Base-by-base conservation (phyloP, 1,284 basidiomycete genomes). In the Polyporus tsugae region DNA sequence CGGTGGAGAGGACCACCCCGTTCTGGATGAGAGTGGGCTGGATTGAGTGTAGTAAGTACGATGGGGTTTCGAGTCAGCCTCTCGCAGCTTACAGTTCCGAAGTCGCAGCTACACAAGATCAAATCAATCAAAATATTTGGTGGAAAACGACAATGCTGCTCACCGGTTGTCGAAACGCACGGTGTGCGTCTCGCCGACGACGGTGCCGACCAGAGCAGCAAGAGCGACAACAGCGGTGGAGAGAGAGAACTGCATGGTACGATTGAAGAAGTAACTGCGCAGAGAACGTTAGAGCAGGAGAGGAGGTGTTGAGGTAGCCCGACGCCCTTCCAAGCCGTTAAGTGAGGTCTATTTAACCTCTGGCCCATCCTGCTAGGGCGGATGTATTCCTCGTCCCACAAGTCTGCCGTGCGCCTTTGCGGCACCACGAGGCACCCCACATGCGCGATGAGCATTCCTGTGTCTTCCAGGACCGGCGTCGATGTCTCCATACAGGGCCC, bases 101-200 rank as follows among this genome's bases (percentile, higher is more conserved):
- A 69, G 22, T 80, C 81, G 72, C 82, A 83, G 66, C 82, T 81
- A 13, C 22, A 19, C 52, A 46, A 33, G 22, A 49, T 11, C n/a
- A n/a, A n/a, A n/a, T n/a, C n/a, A n/a, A n/a, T n/a, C n/a, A n/a
- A n/a, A n/a, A n/a, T n/a, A n/a, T n/a, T n/a, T n/a, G n/a, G n/a
- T n/a, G n/a, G n/a, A n/a, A n/a, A n/a, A n/a, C n/a, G n/a, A 60
- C 13, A 17, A 49, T 6, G 46, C 19, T 15, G 76, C 78, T 64
- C 60, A 82, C 81, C 77, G 70, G 74, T 83, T 83, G 42, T 77
- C 66, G 58, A 82, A 82, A n/a, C 72, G 70, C 62, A 83, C 74
- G 53, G 78, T 83, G 71, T 83, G 82, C n/a, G 75, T 66, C 67
- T 83, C 82, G 6, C 80, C 80, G 10, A 71, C 72, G 41, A 75